A percentile compares a stretch with the other conserved stretches of the same genome.
phyloP scores from a whole-genome alignment of 495 filamentous ascomycete genomes.

The Hypoxylon perforatum region DNA sequence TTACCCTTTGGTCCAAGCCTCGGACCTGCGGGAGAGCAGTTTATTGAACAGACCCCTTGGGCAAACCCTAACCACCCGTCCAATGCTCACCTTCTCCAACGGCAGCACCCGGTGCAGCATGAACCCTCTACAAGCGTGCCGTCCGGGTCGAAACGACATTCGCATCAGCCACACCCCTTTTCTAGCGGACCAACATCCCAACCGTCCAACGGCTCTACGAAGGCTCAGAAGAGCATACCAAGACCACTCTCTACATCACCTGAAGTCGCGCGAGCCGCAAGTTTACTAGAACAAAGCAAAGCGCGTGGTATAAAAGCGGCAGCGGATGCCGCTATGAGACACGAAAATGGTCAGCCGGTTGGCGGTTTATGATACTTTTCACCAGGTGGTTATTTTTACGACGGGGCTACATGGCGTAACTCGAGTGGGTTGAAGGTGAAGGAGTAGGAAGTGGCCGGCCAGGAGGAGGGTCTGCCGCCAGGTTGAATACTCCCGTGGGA shows the following conservation, averaged over 20 bases:
- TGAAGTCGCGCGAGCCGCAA: slow-evolving; percentile 46
- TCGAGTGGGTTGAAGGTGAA: background rate
- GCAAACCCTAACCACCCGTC: slow-evolving; percentile 86
- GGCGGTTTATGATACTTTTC: slow-evolving; percentile 26
- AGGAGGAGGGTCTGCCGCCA: background rate
- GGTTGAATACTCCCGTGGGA: slow-evolving; percentile 38
- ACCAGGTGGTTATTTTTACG: slow-evolving; percentile 11
- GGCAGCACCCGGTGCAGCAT: slow-evolving; percentile 51
- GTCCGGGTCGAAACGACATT: slow-evolving; percentile 45
- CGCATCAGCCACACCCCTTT: slow-evolving; percentile 47
- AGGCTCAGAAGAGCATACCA: slow-evolving; percentile 30
- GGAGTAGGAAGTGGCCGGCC: background rate
- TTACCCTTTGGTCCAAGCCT: slow-evolving; percentile 53
- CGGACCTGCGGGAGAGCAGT: slow-evolving; percentile 80
- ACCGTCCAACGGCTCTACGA: slow-evolving; percentile 38
- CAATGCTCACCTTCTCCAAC: slow-evolving; percentile 64
- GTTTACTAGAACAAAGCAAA: slow-evolving; percentile 44
- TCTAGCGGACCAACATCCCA: slow-evolving; percentile 41
- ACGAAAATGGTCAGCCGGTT: slow-evolving; percentile 35
- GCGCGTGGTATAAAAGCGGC: slow-evolving; percentile 40
- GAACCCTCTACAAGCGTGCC: slow-evolving; percentile 39
- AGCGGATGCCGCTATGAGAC: slow-evolving; percentile 28
- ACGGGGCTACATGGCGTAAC: slow-evolving; percentile 17
- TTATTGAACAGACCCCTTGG: slow-evolving; percentile 86
- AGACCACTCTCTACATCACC: slow-evolving; percentile 44